Evolutionary conservation across 352 stramenopile species (phyloP).

Genomic region (Nothophytophthora sp.): DNA sequence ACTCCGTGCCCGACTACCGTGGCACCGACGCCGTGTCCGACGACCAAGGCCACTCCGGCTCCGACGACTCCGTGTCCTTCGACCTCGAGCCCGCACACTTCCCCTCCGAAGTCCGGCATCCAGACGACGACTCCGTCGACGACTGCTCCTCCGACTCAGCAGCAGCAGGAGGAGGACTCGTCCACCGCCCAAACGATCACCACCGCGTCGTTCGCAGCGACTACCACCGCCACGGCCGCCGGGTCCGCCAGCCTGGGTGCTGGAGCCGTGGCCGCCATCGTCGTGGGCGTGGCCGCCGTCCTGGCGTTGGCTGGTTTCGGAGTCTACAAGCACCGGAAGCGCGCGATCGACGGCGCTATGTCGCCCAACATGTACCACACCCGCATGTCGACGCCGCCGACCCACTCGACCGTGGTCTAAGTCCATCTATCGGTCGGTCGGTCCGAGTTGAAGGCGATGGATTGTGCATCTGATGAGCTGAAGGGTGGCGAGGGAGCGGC

Average conservation of each 20-base stretch:
- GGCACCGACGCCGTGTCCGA: constrained; percentile 11
- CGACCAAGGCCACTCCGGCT: constrained; percentile 1
- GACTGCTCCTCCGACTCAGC: constrained; percentile 4
- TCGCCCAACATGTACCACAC: constrained; percentile 30
- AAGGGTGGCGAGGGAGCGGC: constrained; percentile 1
- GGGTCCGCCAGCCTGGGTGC: background rate
- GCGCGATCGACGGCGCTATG: constrained; percentile 13
- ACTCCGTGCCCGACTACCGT: background rate
- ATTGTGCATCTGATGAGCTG: constrained; percentile 26
- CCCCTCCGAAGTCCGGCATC: background rate
- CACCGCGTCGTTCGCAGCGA: constrained; percentile 16
- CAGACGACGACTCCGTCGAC: constrained; percentile 14
- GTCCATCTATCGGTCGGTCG: too few relatives aligned
- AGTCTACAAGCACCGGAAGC: constrained; percentile 33
- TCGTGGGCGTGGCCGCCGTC: constrained; percentile 24
- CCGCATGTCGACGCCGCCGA: constrained; percentile 17
- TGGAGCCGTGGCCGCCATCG: constrained; percentile 7
- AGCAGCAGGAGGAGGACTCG: constrained; percentile 16
- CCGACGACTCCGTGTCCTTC: background rate
- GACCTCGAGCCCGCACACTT: too few relatives aligned
- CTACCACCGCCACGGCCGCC: constrained; percentile 3
- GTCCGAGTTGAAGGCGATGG: too few relatives aligned
- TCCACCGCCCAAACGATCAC: constrained; percentile 21
- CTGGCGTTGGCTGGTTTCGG: constrained; percentile 39
- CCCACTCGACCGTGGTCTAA: constrained; percentile 21